phyloP scores from a whole-genome alignment of 768 basidiomycete species.

The Rickenella mellea region DNA sequence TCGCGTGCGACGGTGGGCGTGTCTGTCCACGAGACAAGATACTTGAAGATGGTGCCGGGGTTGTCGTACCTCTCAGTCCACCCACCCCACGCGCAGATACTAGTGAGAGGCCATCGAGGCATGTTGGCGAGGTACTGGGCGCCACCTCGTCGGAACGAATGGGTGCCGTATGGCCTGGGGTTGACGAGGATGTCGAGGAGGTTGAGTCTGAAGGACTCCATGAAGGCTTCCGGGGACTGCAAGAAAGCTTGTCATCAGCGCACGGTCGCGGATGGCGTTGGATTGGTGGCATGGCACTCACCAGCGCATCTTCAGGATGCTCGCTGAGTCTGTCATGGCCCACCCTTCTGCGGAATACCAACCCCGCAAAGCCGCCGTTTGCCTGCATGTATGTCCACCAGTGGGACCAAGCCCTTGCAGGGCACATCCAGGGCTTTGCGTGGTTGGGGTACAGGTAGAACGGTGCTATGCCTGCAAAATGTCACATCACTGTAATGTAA shows the following conservation, averaged over 20 bases:
- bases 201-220: slow-evolving; percentile 30
- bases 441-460: slow-evolving; percentile 9
- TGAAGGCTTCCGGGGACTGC: slow-evolving; percentile 26
- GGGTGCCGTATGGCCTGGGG: slow-evolving; percentile 27
- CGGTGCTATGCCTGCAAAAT: slow-evolving; percentile 8
- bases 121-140: slow-evolving; percentile 28
- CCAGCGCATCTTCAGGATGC: too few relatives aligned
- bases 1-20: slow-evolving; percentile 21
- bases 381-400: too few relatives aligned
- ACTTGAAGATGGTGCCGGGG: slow-evolving; percentile 30
- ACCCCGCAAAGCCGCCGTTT: too few relatives aligned
- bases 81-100: slow-evolving; percentile 37
- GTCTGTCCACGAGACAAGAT: slow-evolving; percentile 32
- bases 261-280: too few relatives aligned
- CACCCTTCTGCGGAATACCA: too few relatives aligned
- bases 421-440: slow-evolving; percentile 9
- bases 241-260: neutral
- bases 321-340: too few relatives aligned
- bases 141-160: slow-evolving; percentile 31
- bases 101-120: slow-evolving; percentile 23
- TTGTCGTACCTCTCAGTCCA: slow-evolving; percentile 28
- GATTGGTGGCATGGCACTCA: too few relatives aligned
- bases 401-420: slow-evolving; percentile 9
- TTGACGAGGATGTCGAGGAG: slow-evolving; percentile 29
- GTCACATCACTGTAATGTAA: neutral